phyloP scores from a whole-genome alignment of 2,329 filamentous ascomycete genomes.

The Cytospora piceae region DNA sequence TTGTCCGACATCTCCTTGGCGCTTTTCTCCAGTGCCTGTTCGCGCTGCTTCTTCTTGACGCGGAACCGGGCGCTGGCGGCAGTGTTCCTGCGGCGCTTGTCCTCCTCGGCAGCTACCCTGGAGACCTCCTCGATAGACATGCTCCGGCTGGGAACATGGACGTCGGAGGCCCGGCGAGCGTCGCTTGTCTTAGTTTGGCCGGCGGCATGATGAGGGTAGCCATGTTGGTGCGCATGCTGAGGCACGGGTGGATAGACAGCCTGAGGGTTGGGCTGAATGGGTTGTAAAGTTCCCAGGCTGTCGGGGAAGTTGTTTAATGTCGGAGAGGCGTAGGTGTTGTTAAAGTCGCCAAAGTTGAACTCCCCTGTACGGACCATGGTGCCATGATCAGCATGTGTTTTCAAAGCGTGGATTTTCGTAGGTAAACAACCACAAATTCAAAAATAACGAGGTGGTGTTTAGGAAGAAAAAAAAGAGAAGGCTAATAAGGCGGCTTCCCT shows the following conservation, averaged over 20 bases:
- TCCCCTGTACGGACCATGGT: slow-evolving; percentile 57
- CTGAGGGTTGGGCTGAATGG: slow-evolving; percentile 57
- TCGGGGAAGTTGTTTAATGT: slow-evolving; percentile 52
- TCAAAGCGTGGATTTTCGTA: neutral
- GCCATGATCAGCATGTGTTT: slow-evolving; percentile 46
- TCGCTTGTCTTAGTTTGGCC: slow-evolving; percentile 41
- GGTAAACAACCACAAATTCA: neutral
- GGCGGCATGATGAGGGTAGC: slow-evolving; percentile 36
- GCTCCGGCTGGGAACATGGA: slow-evolving; percentile 46
- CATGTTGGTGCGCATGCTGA: slow-evolving; percentile 37
- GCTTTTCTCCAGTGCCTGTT: slow-evolving; percentile 80
- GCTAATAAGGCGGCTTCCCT: slow-evolving; percentile 18
- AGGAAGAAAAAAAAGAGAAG: neutral
- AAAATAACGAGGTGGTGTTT: neutral
- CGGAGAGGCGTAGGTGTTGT: slow-evolving; percentile 54
- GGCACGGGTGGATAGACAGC: slow-evolving; percentile 48
- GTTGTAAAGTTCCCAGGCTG: slow-evolving; percentile 47
- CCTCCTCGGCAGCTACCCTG: slow-evolving; percentile 79
- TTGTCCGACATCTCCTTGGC: slow-evolving; percentile 85
- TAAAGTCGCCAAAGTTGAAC: slow-evolving; percentile 60
- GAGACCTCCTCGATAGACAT: slow-evolving; percentile 71
- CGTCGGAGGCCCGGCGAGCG: slow-evolving; percentile 51
- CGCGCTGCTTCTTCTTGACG: slow-evolving; percentile 94
- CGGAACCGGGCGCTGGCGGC: slow-evolving; percentile 87
- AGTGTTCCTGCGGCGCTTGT: slow-evolving; percentile 87